Evolutionary conservation across 78 protist genomes (phyloP).

Genomic region (Mantamonas sphyraenae): DNA sequence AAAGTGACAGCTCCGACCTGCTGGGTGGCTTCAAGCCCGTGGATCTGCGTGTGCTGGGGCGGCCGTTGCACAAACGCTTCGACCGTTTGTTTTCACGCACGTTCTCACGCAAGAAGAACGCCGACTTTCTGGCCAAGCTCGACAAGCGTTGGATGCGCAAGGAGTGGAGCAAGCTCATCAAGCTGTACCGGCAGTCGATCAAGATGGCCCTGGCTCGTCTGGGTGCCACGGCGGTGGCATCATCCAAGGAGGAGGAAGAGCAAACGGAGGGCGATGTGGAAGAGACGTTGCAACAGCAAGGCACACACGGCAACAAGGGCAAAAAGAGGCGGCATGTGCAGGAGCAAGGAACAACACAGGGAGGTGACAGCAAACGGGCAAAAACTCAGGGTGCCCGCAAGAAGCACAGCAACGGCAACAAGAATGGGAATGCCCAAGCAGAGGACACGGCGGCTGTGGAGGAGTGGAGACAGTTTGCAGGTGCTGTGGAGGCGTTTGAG

Average conservation of each 20-base stretch:
- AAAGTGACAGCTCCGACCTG: constrained; percentile 89
- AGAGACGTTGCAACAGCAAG: not conserved
- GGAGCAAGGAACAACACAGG: no score
- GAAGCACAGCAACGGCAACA: no score
- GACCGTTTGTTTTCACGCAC: constrained; percentile 17
- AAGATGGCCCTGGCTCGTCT: constrained; percentile 22
- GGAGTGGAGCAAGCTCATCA: constrained; percentile 40
- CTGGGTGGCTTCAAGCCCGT: constrained; percentile 98
- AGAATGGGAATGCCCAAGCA: no score
- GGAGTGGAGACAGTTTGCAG: constrained; percentile 40
- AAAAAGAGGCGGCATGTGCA: not conserved
- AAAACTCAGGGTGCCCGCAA: no score
- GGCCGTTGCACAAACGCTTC: constrained; percentile 49
- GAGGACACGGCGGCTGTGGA: no score
- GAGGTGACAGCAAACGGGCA: no score
- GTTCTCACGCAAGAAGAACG: constrained; percentile 16
- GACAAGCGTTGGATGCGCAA: constrained; percentile 2
- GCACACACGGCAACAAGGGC: not conserved
- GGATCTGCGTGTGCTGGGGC: constrained; percentile 51
- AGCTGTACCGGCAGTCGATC: constrained; percentile 28
- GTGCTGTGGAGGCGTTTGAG: constrained; percentile 13
- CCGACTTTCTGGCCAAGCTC: constrained; percentile 31
- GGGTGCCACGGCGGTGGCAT: no score
- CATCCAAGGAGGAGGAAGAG: not conserved
- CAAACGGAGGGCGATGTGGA: not conserved